phyloP scores from a whole-genome alignment of 2,329 filamentous ascomycete species.

The Pseudogymnoascus sp. region DNA sequence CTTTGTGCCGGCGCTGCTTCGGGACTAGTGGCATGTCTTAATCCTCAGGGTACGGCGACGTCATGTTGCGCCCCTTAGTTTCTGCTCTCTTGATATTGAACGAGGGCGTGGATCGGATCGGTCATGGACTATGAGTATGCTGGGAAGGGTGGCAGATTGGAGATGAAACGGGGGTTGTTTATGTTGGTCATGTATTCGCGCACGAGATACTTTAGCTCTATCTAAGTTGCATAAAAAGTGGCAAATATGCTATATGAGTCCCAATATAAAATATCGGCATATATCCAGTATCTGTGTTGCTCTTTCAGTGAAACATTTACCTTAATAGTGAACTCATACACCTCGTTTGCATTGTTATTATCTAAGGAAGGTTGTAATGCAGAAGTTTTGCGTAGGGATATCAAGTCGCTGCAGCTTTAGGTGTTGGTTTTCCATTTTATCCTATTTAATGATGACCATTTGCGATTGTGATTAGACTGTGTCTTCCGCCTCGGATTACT shows the following conservation, averaged over 20 bases:
- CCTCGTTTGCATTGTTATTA: not conserved
- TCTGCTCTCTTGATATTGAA: not conserved
- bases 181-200: not conserved
- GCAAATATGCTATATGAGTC: not conserved
- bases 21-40: not conserved
- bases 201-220: not conserved
- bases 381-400: not conserved
- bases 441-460: not conserved
- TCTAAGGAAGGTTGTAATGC: not conserved
- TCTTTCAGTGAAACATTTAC: not conserved
- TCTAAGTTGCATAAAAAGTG: not conserved
- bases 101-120: not conserved
- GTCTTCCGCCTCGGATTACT: not conserved
- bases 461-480: not conserved
- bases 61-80: not conserved
- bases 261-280: not conserved
- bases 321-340: not conserved
- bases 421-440: not conserved
- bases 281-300: not conserved
- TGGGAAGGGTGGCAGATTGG: not conserved
- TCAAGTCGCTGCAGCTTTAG: not conserved
- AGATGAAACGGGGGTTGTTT: not conserved
- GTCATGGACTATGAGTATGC: not conserved
- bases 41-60: not conserved
- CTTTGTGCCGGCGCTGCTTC: not conserved